phyloP scores from a whole-genome alignment of 306 rosid genomes.

The Astragalus glycyphyllos region DNA sequence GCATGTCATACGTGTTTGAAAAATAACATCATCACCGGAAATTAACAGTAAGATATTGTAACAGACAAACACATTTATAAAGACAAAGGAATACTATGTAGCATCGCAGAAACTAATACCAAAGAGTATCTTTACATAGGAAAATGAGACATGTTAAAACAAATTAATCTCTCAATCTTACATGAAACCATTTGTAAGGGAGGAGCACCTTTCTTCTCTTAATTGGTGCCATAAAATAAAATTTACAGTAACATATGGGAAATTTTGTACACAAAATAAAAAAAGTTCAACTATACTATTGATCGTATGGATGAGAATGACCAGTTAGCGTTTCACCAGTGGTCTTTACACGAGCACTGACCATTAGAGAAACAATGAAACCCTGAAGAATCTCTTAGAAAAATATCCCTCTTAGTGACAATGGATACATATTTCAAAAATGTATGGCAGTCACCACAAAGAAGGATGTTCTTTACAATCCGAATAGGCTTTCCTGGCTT shows the following conservation, averaged over 20 bases:
- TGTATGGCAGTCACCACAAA: slow-evolving; percentile 90
- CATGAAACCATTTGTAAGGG: not conserved
- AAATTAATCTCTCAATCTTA: slow-evolving; percentile 1
- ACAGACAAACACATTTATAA: not conserved
- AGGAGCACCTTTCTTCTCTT: not conserved
- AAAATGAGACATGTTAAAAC: not conserved
- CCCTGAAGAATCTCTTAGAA: slow-evolving; percentile 80
- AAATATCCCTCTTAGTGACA: slow-evolving; percentile 65
- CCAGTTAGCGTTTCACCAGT: slow-evolving; percentile 53
- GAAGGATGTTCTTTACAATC: slow-evolving; percentile 72
- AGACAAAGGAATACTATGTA: not conserved
- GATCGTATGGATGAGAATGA: slow-evolving; percentile 16
- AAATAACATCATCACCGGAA: not conserved
- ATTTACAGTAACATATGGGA: not conserved
- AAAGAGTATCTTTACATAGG: not conserved
- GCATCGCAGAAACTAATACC: not conserved
- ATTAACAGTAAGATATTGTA: not conserved
- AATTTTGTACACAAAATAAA: not conserved
- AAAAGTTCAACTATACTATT: slow-evolving; percentile 1
- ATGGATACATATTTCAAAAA: slow-evolving; percentile 78
- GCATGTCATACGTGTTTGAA: no score
- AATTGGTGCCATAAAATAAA: slow-evolving; percentile 13
- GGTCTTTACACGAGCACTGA: slow-evolving; percentile 81
- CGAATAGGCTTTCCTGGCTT: slow-evolving; percentile 71
- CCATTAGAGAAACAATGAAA: slow-evolving; percentile 83